Percentiles rank a stretch among this genome's conserved stretches.
phyloP scores from a whole-genome alignment of 129 eudicot genomes.

The Calendula officinalis region DNA sequence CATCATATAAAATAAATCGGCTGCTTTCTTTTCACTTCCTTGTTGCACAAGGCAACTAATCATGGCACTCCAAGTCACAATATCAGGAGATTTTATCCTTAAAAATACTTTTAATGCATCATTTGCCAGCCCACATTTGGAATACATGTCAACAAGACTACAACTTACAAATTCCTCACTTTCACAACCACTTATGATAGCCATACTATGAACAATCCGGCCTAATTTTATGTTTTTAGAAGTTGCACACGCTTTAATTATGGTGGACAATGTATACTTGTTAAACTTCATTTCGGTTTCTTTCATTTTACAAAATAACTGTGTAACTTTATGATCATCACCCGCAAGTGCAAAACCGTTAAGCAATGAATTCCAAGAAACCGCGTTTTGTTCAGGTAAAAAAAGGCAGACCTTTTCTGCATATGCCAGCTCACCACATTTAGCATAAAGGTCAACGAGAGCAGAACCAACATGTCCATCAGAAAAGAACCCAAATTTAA shows the following conservation, averaged over 20 bases:
- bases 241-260: slow-evolving; percentile 36
- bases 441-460: slow-evolving; percentile 42
- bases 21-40: slow-evolving; percentile 36
- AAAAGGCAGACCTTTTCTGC: slow-evolving; percentile 36
- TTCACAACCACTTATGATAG: slow-evolving; percentile 33
- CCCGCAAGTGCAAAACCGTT: slow-evolving; percentile 40
- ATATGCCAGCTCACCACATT: slow-evolving; percentile 44
- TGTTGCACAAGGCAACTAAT: slow-evolving; percentile 45
- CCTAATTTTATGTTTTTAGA: slow-evolving; percentile 34
- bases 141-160: slow-evolving; percentile 45
- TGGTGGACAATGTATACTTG: slow-evolving; percentile 36
- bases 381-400: slow-evolving; percentile 37
- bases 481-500: slow-evolving; percentile 35
- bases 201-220: slow-evolving; percentile 31
- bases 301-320: slow-evolving; percentile 34
- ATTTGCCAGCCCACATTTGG: slow-evolving; percentile 36
- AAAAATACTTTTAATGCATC: slow-evolving; percentile 39
- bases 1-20: slow-evolving; percentile 36
- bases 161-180: slow-evolving; percentile 37
- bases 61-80: slow-evolving; percentile 48
- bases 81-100: slow-evolving; percentile 34
- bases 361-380: slow-evolving; percentile 46
- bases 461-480: slow-evolving; percentile 47
- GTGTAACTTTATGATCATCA: slow-evolving; percentile 31
- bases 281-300: slow-evolving; percentile 39